Percentiles rank a stretch among this genome's conserved stretches.
Evolutionary conservation across 164 flowering plant species (phyloP).

Genomic region (Berberis thunbergii): DNA sequence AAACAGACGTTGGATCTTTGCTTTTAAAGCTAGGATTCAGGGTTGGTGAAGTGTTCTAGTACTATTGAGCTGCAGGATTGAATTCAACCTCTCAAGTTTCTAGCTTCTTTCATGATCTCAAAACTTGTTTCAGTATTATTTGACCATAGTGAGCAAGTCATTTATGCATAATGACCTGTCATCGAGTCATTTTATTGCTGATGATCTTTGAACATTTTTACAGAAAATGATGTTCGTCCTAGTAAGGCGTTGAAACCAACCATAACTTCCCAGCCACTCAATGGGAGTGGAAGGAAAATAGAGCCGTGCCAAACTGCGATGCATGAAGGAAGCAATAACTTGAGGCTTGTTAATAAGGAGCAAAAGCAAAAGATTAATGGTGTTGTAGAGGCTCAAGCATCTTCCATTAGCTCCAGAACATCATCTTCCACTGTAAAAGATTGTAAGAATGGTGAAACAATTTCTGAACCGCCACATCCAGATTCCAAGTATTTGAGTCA

Average conservation of each 20-base stretch:
- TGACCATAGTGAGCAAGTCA: neutral
- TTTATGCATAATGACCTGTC: neutral
- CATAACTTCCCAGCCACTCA: constrained; percentile 24
- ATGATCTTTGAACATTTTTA: constrained; percentile 10
- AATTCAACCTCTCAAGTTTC: neutral
- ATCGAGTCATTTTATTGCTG: constrained; percentile 4
- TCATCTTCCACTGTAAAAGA: constrained; percentile 13
- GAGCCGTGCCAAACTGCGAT: constrained; percentile 29
- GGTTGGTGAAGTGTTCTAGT: no score
- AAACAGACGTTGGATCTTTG: neutral
- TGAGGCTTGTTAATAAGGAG: constrained; percentile 30
- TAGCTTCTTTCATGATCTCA: neutral
- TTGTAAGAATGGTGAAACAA: constrained; percentile 29
- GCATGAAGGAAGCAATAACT: constrained; percentile 21
- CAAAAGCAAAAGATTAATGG: constrained; percentile 45
- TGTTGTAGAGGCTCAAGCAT: constrained; percentile 24
- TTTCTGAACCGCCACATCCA: constrained; percentile 58
- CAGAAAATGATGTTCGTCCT: constrained; percentile 44
- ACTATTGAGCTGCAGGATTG: neutral
- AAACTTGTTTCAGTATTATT: neutral
- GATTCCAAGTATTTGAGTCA: constrained; percentile 48
- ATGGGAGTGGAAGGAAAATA: constrained; percentile 38
- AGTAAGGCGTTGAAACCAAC: constrained; percentile 39
- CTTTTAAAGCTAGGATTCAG: no score
- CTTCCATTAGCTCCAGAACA: constrained; percentile 7